These are phyloP conservation scores for Colletotrichum agaves DNA, from an alignment of 2,329 filamentous ascomycete species.

Conservation along the genomic window DNA sequence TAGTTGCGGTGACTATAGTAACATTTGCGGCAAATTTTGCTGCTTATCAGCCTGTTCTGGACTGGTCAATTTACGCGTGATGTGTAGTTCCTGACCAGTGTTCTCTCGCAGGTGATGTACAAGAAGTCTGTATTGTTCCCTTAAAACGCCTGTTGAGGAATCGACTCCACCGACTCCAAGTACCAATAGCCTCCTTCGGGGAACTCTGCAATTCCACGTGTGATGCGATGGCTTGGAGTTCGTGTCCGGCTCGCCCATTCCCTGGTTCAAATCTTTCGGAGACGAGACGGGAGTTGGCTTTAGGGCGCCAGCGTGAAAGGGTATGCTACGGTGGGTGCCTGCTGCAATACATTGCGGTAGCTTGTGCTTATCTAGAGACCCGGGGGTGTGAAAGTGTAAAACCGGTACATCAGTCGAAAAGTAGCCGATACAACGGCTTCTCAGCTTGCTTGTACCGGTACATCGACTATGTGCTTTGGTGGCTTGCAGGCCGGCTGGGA, in stretches of 20 bases:
- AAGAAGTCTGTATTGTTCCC: not conserved
- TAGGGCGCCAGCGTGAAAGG: not conserved
- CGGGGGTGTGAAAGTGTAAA: not conserved
- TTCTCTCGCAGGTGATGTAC: not conserved
- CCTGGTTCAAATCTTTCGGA: not conserved
- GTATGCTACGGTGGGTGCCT: not conserved
- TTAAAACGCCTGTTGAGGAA: not conserved
- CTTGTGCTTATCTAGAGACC: constrained; percentile 7
- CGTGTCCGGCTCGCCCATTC: not conserved
- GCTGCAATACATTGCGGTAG: not conserved
- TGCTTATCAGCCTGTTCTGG: not conserved
- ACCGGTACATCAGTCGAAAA: not conserved
- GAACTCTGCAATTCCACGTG: too few species aligned
- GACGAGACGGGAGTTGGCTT: not conserved
- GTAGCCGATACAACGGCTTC: constrained; percentile 2
- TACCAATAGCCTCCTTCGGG: too few species aligned
- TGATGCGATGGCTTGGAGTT: too few species aligned
- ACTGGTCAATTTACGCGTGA: not conserved
- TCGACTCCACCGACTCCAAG: not conserved
- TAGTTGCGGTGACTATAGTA: constrained; percentile 25
- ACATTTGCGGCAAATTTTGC: not conserved
- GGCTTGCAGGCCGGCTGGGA: not conserved
- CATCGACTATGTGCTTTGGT: not conserved
- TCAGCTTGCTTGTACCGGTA: constrained; percentile 12
- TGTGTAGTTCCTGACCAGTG: not conserved